phyloP scores from a whole-genome alignment of 345 rosid genomes.

The Populus nigra region DNA sequence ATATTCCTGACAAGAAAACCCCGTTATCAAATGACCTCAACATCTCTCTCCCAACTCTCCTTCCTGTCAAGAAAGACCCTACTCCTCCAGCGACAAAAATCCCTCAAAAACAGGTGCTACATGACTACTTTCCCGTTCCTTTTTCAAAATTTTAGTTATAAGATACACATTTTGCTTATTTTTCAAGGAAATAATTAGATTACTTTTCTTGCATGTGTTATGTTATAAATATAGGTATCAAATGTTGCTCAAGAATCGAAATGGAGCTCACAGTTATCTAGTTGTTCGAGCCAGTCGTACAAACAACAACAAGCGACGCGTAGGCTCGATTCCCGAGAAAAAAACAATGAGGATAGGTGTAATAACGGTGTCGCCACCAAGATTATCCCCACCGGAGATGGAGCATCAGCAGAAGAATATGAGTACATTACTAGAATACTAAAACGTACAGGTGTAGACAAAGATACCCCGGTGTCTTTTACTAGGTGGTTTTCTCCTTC shows the following conservation, averaged over 20 bases:
- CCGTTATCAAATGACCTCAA: constrained; percentile 46
- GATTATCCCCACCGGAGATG: constrained; percentile 15
- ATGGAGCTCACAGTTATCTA: constrained; percentile 54
- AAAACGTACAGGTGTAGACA: constrained; percentile 48
- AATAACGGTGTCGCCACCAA: constrained; percentile 20
- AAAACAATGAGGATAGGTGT: constrained; percentile 16
- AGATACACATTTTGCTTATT: background rate
- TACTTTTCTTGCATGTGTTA: background rate
- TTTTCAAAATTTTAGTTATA: background rate
- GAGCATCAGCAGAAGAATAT: constrained; percentile 27
- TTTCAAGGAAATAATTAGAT: background rate
- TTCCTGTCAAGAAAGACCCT: constrained; percentile 72
- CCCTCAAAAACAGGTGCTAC: constrained; percentile 57
- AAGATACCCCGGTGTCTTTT: constrained; percentile 46
- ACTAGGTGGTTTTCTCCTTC: constrained; percentile 61
- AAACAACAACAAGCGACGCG: constrained; percentile 26
- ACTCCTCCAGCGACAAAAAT: constrained; percentile 52
- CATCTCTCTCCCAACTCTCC: constrained; percentile 23
- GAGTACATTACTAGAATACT: constrained; percentile 63
- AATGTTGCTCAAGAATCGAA: constrained; percentile 38
- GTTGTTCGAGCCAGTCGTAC: constrained; percentile 57
- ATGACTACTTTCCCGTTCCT: background rate
- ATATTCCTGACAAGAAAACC: constrained; percentile 55
- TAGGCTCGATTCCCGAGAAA: constrained; percentile 27
- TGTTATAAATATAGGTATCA: constrained; percentile 14